Evolutionary conservation across 2,329 filamentous ascomycete species (phyloP), one percentile per base, ranked within the genome.

Genomic region (Catunica adiposa): DNA sequence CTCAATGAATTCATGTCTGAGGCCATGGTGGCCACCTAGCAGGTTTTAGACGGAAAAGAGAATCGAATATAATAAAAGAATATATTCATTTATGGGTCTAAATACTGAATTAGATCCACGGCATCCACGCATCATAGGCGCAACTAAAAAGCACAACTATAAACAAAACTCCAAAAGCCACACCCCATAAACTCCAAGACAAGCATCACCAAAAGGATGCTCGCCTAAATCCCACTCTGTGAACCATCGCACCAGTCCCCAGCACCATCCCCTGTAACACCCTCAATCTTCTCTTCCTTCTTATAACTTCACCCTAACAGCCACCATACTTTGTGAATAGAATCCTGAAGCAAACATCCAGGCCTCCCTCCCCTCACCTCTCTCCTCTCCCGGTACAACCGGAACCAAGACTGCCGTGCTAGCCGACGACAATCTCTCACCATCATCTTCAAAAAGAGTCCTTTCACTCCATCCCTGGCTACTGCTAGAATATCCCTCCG

Each of bases 271-370:
- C 6, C 8, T 17, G 8, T 2, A 9, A 23, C 20, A 1, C 23
- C 8, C 44, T 9, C 44, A 9, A 6, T 14, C 44, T 48, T 7
- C 2, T 14, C 34, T 34, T 15, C 37, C 38, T 17, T 14, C 37
- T 54, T 56, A 59, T 17, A 81, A 63, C 60, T 78, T 70, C 31
- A 81, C 70, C 63, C 74, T 73, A 20, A 76, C 69, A 9, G 76
- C 76, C 59, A 79, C 62, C 34, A 74, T 66, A 56, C 64, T 70
- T 31, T 68, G 66, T 1, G 76, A 73, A 58, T 75, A 59, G 56
- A 79, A 77, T 0, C 79, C 78, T 0, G 77, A 77, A 1, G 75
- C 71, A 63, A 78, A 81, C 15, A 82, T 62, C 76, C 76, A 79
- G 0, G 71, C 79, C 58, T 71, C 70, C 17, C 73, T 70, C 61